Conservation (phyloP, 768 basidiomycete genomes). For the Botryobasidium botryosum region DNA sequence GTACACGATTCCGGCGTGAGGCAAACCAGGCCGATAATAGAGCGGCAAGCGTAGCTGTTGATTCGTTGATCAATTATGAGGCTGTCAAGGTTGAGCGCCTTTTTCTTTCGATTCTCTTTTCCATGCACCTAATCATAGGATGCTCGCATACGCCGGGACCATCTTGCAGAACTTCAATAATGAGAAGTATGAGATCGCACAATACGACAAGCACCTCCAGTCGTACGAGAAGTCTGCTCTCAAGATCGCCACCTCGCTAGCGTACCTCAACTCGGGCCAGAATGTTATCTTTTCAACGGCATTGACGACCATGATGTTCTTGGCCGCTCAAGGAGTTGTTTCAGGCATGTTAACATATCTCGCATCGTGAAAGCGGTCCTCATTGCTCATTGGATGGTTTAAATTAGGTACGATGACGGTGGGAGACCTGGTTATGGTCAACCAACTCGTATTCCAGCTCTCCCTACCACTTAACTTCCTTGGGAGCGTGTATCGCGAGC, state of each 20-base stretch:
- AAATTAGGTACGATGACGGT: conserved; percentile 84
- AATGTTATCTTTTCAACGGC: conserved; percentile 93
- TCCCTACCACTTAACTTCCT: conserved; percentile 94
- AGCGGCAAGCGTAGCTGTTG: conserved; percentile 84
- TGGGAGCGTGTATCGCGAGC: conserved; percentile 92
- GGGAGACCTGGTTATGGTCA: conserved; percentile 98
- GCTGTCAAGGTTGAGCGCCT: conserved; percentile 71
- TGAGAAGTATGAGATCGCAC: conserved; percentile 74
- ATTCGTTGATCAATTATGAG: conserved; percentile 95
- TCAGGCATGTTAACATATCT: conserved; percentile 38
- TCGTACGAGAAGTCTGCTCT: conserved; percentile 83
- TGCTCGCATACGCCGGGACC: neutral
- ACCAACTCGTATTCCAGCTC: conserved; percentile 94
- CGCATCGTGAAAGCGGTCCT: too few relatives aligned
- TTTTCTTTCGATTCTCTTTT: neutral
- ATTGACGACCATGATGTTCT: conserved; percentile 85
- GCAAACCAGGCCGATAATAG: conserved; percentile 96
- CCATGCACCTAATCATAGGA: neutral
- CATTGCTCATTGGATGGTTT: neutral
- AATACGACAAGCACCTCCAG: conserved; percentile 79
- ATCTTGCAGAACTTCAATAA: conserved; percentile 82
- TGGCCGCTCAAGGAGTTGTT: conserved; percentile 87
- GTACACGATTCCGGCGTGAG: conserved; percentile 82
- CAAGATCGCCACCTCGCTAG: conserved; percentile 88
- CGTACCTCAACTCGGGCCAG: conserved; percentile 89